Evolutionary conservation across 164 flowering plant species (phyloP), one percentile per base, ranked within the genome.

Genomic region (Echeveria elegans): DNA sequence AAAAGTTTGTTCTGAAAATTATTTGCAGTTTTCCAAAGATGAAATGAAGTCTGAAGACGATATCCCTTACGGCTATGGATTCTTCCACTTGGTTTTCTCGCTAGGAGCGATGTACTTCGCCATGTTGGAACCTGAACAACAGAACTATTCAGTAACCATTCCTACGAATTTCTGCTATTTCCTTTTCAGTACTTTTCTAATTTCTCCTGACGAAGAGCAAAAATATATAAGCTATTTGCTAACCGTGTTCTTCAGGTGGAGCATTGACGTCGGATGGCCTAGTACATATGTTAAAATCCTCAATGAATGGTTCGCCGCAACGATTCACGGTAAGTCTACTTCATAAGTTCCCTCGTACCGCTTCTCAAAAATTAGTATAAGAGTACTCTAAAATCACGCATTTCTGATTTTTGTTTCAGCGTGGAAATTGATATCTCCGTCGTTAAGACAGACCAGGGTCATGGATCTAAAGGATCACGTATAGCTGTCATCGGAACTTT

Each of bases 211-310:
- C 3, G 37, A 3, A 34, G 15, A 40, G 45, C 12, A 40, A 6
- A 11, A 8, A 36, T 6, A 40, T 40, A 11, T 40, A 40, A 63
- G 26, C n/a, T 10, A 34, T 56, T 65, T 21, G 21, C 50, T 45
- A 2, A 16, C 50, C 50, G 21, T 48, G 67, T 67, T n/a, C 53
- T 68, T 28, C 77, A 93, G 98, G 75, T 90, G 97, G 98, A 88
- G 90, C 78, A 88, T 93, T 45, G 98, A 93, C 71, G 88, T 87
- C 67, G 97, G 98, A 4, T 93, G 97, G 96, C 81, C 96, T 34
- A 93, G 97, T 68, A 90, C 98, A 29, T 93, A 97, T 97, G 92
- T 93, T 67, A 93, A 88, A 75, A 87, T 90, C 18, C 74, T 93
- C 56, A 93, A 93, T 45, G 92, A 90, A 77, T 90, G 96, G 97